Evolutionary conservation across 2,329 filamentous ascomycete species (phyloP), one percentile per base, ranked within the genome.

Genomic region (Graphium sp.): DNA sequence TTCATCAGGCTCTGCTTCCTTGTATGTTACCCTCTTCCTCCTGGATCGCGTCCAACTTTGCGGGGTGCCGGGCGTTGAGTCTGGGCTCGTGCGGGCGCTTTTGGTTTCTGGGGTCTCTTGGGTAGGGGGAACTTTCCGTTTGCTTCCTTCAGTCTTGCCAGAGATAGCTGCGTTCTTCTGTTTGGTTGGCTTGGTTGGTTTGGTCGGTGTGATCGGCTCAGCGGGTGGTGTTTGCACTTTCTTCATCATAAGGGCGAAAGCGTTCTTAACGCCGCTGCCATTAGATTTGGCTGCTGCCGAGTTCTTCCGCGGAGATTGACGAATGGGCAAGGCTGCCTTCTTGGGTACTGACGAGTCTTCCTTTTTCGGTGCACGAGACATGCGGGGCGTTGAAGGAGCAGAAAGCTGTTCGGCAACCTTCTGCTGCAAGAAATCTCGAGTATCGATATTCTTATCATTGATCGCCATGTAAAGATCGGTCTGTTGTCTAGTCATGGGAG

Each of bases 401-500:
- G 25, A n/a, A 15, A 31, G n/a, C 15, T 34, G n/a, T 34, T 83
- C 73, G 0, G 74, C 55, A 0, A 79, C 74, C 41, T 85, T 91
- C 29, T 78, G 72, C 40, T 93, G 83, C 1, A 95, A 55, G 34
- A 87, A 93, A 11, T 78, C 68, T 17, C 85, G 67, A 0, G 67
- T 66, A 36, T 76, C 71, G 2, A 55, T 48, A 2, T 56, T 56
- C 35, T 66, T 69, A 42, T 75, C 60, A 31, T 49, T 65, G 19
- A 76, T 58, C 1, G 60, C 62, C 28, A 74, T 73, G 45, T 98
- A 98, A 0, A 98, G 53, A 32, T 94, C 87, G 3, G 84, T 82
- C 45, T 98, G 89, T 39, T 89, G 83, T 15, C 74, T 67, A 0
- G 84, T 93, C 53, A 98, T 72, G 0, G 89, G 89, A 0, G 89